Conservation (phyloP, 2,329 filamentous ascomycete species). For the Ophiostoma sp. region DNA sequence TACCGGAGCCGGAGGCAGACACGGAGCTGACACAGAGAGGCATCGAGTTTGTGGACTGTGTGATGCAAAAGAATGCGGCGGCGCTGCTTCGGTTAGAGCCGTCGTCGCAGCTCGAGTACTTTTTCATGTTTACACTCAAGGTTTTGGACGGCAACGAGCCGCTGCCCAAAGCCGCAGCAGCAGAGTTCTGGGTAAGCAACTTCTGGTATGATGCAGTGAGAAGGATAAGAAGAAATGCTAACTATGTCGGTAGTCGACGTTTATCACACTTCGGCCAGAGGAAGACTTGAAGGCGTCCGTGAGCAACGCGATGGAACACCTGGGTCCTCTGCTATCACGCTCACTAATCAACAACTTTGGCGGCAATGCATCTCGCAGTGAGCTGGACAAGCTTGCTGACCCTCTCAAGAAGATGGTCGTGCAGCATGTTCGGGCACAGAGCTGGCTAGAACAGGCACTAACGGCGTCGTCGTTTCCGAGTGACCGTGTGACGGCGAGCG, state of each 20-base stretch:
- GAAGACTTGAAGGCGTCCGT: slow-evolving; percentile 42
- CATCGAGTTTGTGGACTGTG: slow-evolving; percentile 63
- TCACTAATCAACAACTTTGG: slow-evolving; percentile 60
- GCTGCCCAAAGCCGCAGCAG: slow-evolving; percentile 66
- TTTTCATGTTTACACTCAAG: slow-evolving; percentile 66
- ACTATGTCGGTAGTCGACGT: slow-evolving; percentile 41
- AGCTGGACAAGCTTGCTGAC: slow-evolving; percentile 65
- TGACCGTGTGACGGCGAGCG: slow-evolving; percentile 50
- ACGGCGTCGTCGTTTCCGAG: slow-evolving; percentile 52
- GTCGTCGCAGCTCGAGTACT: slow-evolving; percentile 52
- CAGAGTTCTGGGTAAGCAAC: slow-evolving; percentile 64
- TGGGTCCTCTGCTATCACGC: slow-evolving; percentile 56
- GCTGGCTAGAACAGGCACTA: slow-evolving; percentile 59
- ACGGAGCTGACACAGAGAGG: slow-evolving; percentile 67
- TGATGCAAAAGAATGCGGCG: slow-evolving; percentile 56
- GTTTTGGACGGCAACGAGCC: slow-evolving; percentile 67
- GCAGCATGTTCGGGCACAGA: slow-evolving; percentile 49
- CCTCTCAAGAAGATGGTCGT: slow-evolving; percentile 64
- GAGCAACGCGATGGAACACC: slow-evolving; percentile 48
- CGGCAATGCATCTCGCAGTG: slow-evolving; percentile 63
- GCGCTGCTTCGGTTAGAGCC: slow-evolving; percentile 56
- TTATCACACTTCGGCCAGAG: slow-evolving; percentile 45
- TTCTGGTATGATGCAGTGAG: neutral
- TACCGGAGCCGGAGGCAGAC: slow-evolving; percentile 60
- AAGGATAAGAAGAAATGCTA: neutral